Evolutionary conservation across 2,329 filamentous ascomycete genomes (phyloP).

Genomic region (Tolypocladium guangdongense): DNA sequence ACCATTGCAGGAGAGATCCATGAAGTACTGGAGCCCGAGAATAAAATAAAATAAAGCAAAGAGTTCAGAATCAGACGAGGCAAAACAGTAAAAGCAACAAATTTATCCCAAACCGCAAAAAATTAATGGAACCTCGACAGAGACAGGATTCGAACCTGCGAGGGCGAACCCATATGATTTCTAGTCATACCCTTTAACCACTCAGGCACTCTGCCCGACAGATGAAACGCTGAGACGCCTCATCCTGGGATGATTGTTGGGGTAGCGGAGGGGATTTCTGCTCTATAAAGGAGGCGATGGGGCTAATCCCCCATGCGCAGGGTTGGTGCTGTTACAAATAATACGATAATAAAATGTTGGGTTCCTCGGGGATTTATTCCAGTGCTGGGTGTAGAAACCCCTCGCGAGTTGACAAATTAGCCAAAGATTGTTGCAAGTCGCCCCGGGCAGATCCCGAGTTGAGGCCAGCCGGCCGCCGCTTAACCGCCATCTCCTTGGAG

Average conservation of each 20-base stretch:
- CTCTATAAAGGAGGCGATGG: neutral
- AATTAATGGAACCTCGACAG: conserved; percentile 5
- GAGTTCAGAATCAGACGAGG: neutral
- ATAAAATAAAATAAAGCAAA: neutral
- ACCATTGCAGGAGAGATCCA: neutral
- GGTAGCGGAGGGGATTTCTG: neutral
- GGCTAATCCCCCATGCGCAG: too few species aligned
- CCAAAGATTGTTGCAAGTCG: too few species aligned
- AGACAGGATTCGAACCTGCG: conserved; percentile 13
- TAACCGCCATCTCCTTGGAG: too few species aligned
- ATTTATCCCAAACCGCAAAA: neutral
- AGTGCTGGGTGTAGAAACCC: too few species aligned
- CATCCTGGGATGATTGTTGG: neutral
- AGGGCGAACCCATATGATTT: conserved; percentile 12
- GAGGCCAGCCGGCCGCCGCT: neutral
- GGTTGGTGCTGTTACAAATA: too few species aligned
- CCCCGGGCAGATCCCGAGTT: too few species aligned
- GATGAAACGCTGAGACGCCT: neutral
- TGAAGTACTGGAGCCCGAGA: too few species aligned
- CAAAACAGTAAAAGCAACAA: neutral
- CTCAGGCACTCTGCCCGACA: conserved; percentile 9
- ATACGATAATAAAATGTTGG: too few species aligned
- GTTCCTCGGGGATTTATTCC: too few species aligned
- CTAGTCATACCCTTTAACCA: conserved; percentile 11
- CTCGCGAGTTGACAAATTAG: too few species aligned